These are phyloP conservation scores for Colletotrichum sp. DNA, from an alignment of 2,329 filamentous ascomycete species.

Conservation along the genomic window DNA sequence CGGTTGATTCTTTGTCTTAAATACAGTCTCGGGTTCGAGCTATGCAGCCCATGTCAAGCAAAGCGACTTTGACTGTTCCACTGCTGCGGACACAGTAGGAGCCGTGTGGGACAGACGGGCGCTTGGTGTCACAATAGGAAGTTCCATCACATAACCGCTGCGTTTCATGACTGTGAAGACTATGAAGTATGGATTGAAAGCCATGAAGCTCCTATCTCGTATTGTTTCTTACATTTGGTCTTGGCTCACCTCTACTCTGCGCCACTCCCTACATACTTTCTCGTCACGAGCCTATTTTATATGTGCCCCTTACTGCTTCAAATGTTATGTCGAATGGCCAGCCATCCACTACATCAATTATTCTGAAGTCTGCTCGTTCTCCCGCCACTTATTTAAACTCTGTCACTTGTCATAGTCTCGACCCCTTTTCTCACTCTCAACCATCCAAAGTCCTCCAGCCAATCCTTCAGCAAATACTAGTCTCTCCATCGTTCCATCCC, in stretches of 20 bases:
- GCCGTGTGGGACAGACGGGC: not conserved
- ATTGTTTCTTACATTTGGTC: not conserved
- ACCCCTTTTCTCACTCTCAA: not conserved
- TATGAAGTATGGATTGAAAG: too few species aligned
- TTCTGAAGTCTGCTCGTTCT: too few species aligned
- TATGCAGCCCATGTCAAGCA: not conserved
- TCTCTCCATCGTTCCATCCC: not conserved
- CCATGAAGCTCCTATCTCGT: fast-evolving
- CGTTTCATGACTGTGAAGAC: not conserved
- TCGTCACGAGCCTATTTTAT: fast-evolving
- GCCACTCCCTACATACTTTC: not conserved
- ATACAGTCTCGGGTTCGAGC: fast-evolving
- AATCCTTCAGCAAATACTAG: not conserved
- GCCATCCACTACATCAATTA: not conserved
- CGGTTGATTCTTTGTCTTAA: not conserved
- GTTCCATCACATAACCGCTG: not conserved
- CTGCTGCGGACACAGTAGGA: too few species aligned
- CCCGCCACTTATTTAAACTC: not conserved
- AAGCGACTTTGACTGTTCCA: not conserved
- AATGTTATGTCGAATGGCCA: not conserved
- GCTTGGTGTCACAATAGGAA: not conserved
- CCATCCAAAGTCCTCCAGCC: fast-evolving
- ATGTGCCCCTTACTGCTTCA: fast-evolving
- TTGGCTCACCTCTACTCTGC: fast-evolving
- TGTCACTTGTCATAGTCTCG: not conserved